Base-by-base conservation (phyloP, 2,329 filamentous ascomycete species). In the Fusarium mangiferae region DNA sequence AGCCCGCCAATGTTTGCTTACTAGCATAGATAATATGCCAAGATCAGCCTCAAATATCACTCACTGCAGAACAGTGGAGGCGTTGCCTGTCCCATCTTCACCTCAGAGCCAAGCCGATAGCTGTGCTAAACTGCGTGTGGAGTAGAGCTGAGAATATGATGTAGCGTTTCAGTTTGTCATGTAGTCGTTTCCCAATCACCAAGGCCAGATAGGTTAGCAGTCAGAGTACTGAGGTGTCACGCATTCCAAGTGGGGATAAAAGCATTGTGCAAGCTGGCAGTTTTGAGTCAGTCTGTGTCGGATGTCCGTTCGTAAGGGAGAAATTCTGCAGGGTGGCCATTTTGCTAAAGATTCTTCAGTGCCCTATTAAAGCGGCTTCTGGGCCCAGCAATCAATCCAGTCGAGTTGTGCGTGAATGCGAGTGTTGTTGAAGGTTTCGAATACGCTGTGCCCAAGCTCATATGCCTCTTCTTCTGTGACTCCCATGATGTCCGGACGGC, bases 351-450 rank as follows among this genome's bases (percentile, higher is more conserved):
- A n/a, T 54, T 59, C 33, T 49, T 39, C n/a, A 30, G 30, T 67
- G 39, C 30, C 30, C 45, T 75, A 77, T 62, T 66, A 65, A 46
- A 70, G 45, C 17, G 83, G 82, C 65, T 83, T 84, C 55, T 84
- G 82, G 6, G 80, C 83, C 80, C 82, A 84, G 51, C 82, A 78
- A 44, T 81, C 79, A n/a, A 80, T 72, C 81, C 81, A 84, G 59
- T 80, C 79, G 45, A 82, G 76, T 45, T 78, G 79, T 28, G 77
- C 81, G 62, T 82, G 82, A 18, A 83, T 76, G 45, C 71, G 69
- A 33, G 76, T 78, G 62, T 84, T 76, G 48, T 80, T 78, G 58
- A 83, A 75, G 10, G 80, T 77, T 39, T 78, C 77, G 30, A 80
- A 75, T 41, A 83, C 73, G 24, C 80, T 74, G 39, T 81, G 75